Base-by-base conservation (phyloP, 768 basidiomycete genomes). In the Pisolithus orientalis region DNA sequence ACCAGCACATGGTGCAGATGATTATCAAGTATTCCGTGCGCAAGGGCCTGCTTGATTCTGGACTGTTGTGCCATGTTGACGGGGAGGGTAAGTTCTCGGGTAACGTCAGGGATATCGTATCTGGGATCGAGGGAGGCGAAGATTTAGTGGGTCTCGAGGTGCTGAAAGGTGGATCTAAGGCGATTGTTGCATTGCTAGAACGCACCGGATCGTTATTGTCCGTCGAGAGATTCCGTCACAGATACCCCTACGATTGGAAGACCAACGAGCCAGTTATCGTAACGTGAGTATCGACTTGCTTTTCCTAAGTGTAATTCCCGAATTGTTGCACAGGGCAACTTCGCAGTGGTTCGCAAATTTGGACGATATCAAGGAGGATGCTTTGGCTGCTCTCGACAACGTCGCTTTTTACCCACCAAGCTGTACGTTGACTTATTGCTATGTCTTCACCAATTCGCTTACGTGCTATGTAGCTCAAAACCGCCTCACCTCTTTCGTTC, bases 281-380 rank as follows among this genome's bases (percentile, higher is more conserved):
- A 56, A 85, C 86, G 90, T 94, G 62, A 56, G 84, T 67, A 24
- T 31, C 25, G 28, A 14, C 44, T 25, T 44, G 27, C 37, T 51
- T n/a, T 4, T 16, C 34, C 14, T 25, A 9, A 29, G 3, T 4
- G 4, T 14, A 34, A 47, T 34, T 28, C 9, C 8, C 11, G n/a
- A 16, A 13, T 47, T 47, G 38, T 45, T 10, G 29, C 47, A 6
- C 57, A 91, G 91, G 14, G 90, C 94, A 0, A 97, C 94, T 2
- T 91, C 90, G 0, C 95, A 98, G 59, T 99, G 95, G 95, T 99
- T 99, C 63, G 93, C 94, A 4, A 90, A 95, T 63, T 71, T 98
- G 24, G 89, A 89, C 47, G 71, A 75, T 42, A 87, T 99, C 71
- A 96, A 96, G 63, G 76, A 79, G 0, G 67, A 77, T 46, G 93